Percentiles rank a stretch among this genome's conserved stretches.
These are phyloP conservation scores for Kregervanrija fluxuum DNA, from an alignment of 805 yeast genomes.

Conservation along the genomic window DNA sequence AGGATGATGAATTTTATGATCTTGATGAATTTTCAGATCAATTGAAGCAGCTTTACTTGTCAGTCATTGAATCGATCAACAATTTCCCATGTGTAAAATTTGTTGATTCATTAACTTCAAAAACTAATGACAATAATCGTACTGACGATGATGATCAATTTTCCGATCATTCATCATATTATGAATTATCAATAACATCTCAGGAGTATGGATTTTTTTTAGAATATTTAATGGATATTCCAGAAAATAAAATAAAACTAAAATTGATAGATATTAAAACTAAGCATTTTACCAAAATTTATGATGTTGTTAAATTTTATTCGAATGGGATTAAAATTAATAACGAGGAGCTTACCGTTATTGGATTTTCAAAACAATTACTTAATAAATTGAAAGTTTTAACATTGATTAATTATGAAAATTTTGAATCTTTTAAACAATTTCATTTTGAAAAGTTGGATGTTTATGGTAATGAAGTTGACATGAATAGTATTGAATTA, in stretches of 20 bases:
- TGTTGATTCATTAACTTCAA: slow-evolving; percentile 5
- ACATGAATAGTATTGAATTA: slow-evolving; percentile 1
- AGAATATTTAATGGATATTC: slow-evolving; percentile 5
- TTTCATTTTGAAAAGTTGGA: slow-evolving; percentile 7
- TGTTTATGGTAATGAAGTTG: slow-evolving; percentile 11
- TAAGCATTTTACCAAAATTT: slow-evolving; percentile 8
- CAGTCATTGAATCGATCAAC: slow-evolving; percentile 4
- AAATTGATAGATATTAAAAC: slow-evolving; percentile 10
- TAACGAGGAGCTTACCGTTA: slow-evolving; percentile 9
- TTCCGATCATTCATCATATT: background rate
- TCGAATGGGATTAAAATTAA: slow-evolving; percentile 4
- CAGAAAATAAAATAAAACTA: slow-evolving; percentile 3
- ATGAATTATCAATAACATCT: slow-evolving; percentile 8
- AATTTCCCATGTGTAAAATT: slow-evolving; percentile 6
- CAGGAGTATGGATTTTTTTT: slow-evolving; percentile 7
- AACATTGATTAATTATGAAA: slow-evolving; percentile 9
- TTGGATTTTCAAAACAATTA: slow-evolving; percentile 6
- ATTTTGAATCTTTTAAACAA: slow-evolving; percentile 9
- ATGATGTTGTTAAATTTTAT: slow-evolving; percentile 6
- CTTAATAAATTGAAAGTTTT: slow-evolving; percentile 6
- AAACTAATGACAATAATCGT: background rate
- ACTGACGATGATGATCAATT: slow-evolving; percentile 2
- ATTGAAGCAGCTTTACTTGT: background rate
- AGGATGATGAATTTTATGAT: slow-evolving; percentile 2
- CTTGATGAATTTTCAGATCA: background rate